Conservation (phyloP, 805 yeast species). For the Pichia sporocuriosa region DNA sequence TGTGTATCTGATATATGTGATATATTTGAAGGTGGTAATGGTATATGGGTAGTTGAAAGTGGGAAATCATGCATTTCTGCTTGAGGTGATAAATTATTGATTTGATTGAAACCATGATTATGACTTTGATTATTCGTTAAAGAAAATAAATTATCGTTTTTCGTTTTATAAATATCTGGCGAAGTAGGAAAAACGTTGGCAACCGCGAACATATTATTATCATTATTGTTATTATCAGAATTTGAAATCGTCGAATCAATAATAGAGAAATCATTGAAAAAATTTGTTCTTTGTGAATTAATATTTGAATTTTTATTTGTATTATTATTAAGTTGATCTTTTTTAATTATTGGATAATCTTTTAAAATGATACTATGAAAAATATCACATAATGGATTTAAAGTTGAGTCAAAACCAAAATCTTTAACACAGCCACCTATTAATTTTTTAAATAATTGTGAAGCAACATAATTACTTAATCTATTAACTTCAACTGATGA, state of each 20-base stretch:
- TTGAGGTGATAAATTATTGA: too few species aligned
- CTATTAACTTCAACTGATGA: conserved; percentile 29
- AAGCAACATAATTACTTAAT: conserved; percentile 45
- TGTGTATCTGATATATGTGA: conserved; percentile 1
- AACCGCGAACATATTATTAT: background rate
- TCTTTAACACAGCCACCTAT: conserved; percentile 70
- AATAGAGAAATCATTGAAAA: conserved; percentile 8
- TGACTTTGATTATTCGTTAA: too few species aligned
- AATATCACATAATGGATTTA: conserved; percentile 60
- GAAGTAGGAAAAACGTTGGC: too few species aligned
- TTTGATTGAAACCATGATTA: too few species aligned
- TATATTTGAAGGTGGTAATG: conserved; percentile 11
- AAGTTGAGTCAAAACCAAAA: conserved; percentile 70
- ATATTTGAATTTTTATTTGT: conserved; percentile 17
- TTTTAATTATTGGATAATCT: conserved; percentile 62
- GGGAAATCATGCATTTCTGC: conserved; percentile 15
- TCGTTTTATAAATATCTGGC: too few species aligned
- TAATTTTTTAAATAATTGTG: conserved; percentile 48
- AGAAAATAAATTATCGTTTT: too few species aligned
- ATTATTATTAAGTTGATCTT: conserved; percentile 14
- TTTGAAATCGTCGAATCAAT: conserved; percentile 16
- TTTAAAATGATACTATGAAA: conserved; percentile 52
- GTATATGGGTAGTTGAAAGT: conserved; percentile 14
- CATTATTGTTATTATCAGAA: background rate
- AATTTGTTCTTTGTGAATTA: background rate